Conservation (phyloP, 116 monocot species). For the Papilionanthe hybrid region DNA sequence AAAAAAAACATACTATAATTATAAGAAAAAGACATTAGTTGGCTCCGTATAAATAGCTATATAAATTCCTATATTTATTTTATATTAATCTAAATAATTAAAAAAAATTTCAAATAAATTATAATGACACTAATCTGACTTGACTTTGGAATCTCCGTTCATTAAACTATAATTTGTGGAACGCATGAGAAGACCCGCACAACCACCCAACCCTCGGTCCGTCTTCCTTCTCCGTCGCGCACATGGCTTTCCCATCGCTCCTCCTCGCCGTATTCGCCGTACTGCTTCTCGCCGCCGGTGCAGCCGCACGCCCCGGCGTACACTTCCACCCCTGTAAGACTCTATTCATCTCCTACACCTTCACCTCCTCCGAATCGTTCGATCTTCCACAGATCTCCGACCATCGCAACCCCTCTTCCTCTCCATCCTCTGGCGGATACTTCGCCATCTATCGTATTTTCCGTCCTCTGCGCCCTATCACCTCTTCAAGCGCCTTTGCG, state of each 20-base stretch:
- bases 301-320: conserved; percentile 12
- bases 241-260: conserved; percentile 3
- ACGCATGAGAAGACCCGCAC: background rate
- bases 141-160: background rate
- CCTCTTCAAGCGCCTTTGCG: background rate
- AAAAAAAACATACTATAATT: no score
- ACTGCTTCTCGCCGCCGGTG: conserved; percentile 24
- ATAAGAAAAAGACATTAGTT: no score
- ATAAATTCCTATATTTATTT: no score
- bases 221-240: background rate
- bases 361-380: conserved; percentile 21
- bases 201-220: background rate
- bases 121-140: no score
- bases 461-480: conserved; percentile 4
- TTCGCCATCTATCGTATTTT: conserved; percentile 41
- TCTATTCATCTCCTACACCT: conserved; percentile 59
- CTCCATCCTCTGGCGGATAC: conserved; percentile 10
- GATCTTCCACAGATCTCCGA: conserved; percentile 2
- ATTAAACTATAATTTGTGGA: background rate
- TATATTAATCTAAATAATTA: no score
- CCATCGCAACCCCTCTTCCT: background rate
- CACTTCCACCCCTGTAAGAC: conserved; percentile 59
- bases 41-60: no score
- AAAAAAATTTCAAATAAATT: no score
- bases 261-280: conserved; percentile 17